phyloP scores from a whole-genome alignment of 2,329 filamentous ascomycete species.

The Nothopassalora personata region DNA sequence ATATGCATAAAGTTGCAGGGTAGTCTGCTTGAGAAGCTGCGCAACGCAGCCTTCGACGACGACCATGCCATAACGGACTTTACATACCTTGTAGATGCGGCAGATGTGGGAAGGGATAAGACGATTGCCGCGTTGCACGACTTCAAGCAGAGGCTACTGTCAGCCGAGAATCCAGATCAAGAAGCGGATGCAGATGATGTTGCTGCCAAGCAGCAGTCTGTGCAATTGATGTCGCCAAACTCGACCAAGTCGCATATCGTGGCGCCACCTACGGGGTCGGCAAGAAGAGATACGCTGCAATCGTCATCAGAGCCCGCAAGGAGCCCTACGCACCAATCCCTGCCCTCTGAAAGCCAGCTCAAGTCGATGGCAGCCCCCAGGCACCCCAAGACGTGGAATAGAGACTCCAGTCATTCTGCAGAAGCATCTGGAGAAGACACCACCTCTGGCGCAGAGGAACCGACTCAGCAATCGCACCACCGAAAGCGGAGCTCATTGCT shows the following conservation, averaged over 20 bases:
- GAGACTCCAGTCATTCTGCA: slow-evolving; percentile 17
- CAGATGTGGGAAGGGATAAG: slow-evolving; percentile 28
- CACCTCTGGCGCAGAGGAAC: slow-evolving; percentile 23
- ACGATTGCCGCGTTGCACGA: slow-evolving; percentile 29
- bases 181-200: not conserved
- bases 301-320: slow-evolving; percentile 3
- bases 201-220: not conserved
- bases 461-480: slow-evolving; percentile 5
- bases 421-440: slow-evolving; percentile 25
- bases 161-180: slow-evolving; percentile 5
- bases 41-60: slow-evolving; percentile 28
- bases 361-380: slow-evolving; percentile 1
- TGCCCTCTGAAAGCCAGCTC: slow-evolving; percentile 3
- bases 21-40: slow-evolving; percentile 29
- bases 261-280: not conserved
- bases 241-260: slow-evolving; percentile 13
- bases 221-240: slow-evolving; percentile 7
- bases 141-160: slow-evolving; percentile 27
- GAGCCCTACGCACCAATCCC: slow-evolving; percentile 3
- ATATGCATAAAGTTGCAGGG: slow-evolving; percentile 30
- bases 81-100: slow-evolving; percentile 28
- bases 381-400: slow-evolving; percentile 19
- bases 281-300: slow-evolving; percentile 2
- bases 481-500: slow-evolving; percentile 27
- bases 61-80: slow-evolving; percentile 26